Base-by-base conservation (phyloP, 768 basidiomycete genomes). In the Heimioporus sp. region DNA sequence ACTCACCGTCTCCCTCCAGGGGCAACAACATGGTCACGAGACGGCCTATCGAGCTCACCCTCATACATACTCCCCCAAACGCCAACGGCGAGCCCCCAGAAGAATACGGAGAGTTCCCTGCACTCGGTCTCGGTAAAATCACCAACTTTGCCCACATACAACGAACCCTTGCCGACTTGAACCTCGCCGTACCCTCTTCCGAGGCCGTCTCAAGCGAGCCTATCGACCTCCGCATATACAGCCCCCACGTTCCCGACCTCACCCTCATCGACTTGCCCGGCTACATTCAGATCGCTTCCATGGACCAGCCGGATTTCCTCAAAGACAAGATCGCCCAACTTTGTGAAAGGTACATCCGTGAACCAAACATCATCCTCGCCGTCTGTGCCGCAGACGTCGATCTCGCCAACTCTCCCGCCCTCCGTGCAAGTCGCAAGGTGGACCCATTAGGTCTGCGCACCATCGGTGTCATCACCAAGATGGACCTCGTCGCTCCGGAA, bases 21-120 rank as follows among this genome's bases (percentile, higher is more conserved):
- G 97, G 97, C 49, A 88, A 93, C 70, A 98, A 98, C 70, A 99
- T 99, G 97, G 97, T 98, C 32, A 99, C 97, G 2, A 88, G 97
- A 1, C 86, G 97, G 48, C 97, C 97, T 2, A 98, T 99, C 62
- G 97, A 99, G 66, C 82, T 99, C 53, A 99, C 97, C 4, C 85
- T 99, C 43, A 86, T 98, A 52, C 92, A 99, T 65, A 96, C 90
- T 0, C 92, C 92, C 19, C 66, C 80, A 16, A 52, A 16, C 4
- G 74, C 69, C 10, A 73, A 81, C 32, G 80, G 82, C 3, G 72
- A 79, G 49, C 69, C 75, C 6, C 75, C 81, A 19, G 78, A 73
- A 37, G 95, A 97, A 67, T 98, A 94, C 57, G 94, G 95, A 56
- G 92, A 96, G 66, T 98, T 99, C 72, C 96, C 95, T 31, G 81